phyloP scores from a whole-genome alignment of 495 filamentous ascomycete genomes.

The Aeminium ludgeri region DNA sequence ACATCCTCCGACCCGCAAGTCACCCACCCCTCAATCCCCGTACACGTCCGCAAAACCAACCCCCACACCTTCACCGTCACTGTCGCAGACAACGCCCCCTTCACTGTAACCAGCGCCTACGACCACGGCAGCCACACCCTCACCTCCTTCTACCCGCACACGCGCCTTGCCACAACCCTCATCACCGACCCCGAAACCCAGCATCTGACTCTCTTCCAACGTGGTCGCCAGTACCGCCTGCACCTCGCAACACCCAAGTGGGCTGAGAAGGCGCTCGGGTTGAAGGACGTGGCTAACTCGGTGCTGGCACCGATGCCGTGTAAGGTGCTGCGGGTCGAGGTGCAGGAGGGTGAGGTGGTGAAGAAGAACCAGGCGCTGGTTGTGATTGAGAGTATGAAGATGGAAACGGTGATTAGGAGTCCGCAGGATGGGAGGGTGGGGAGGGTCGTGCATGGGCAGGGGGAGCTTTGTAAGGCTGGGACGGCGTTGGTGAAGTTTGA shows the following conservation, averaged over 20 bases:
- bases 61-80: slow-evolving; percentile 46
- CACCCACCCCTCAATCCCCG: slow-evolving; percentile 17
- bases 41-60: slow-evolving; percentile 48
- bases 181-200: slow-evolving; percentile 40
- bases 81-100: slow-evolving; percentile 30
- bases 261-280: slow-evolving; percentile 71
- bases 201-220: slow-evolving; percentile 64
- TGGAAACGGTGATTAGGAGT: slow-evolving; percentile 93
- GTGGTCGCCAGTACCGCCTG: slow-evolving; percentile 59
- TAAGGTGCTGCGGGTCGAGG: slow-evolving; percentile 75
- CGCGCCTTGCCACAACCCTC: slow-evolving; percentile 64
- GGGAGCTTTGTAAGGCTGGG: slow-evolving; percentile 27
- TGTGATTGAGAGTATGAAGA: slow-evolving; percentile 99
- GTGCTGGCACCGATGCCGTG: slow-evolving; percentile 90
- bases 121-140: slow-evolving; percentile 22
- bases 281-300: slow-evolving; percentile 64
- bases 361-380: slow-evolving; percentile 77
- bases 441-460: slow-evolving; percentile 68
- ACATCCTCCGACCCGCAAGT: slow-evolving; percentile 17
- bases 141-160: slow-evolving; percentile 52
- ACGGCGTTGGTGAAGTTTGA: slow-evolving; percentile 21
- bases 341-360: slow-evolving; percentile 61
- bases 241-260: slow-evolving; percentile 51
- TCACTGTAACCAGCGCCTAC: slow-evolving; percentile 9
- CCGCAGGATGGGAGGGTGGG: slow-evolving; percentile 67